Evolutionary conservation across 1,139 yeast species (phyloP), one percentile per base, ranked within the genome.

Genomic region (Debaryomyces subglobosus): DNA sequence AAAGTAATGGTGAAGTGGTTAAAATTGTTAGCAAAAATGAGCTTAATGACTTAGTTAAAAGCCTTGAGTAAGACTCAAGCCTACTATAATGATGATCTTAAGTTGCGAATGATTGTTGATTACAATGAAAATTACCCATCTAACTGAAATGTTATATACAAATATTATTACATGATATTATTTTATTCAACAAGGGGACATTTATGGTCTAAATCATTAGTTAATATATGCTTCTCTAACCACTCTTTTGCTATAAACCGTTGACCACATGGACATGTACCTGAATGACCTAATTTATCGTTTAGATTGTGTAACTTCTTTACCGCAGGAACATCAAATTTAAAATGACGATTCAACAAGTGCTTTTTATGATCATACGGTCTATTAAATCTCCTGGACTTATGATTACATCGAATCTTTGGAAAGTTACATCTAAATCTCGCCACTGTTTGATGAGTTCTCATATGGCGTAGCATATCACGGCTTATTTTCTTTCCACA

Each of bases 331-430:
- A 80, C 76, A 50, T 78, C 81, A 60, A 83, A 84, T 43, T 64
- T 66, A 60, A 84, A 85, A 57, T 85, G 90, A 45, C 80, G 73
- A 60, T 84, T 86, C 38, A 85, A 67, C 52, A 85, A 65, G 60
- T 85, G 90, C 57, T 85, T 85, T 59, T 85, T 85, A 66, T 73
- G 84, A 61, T 85, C 90, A 59, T 85, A 85, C 2, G 86, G 88
- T 40, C 90, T 71, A 65, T 85, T 85, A 66, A 85, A 85, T 54
- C 71, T 78, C 20, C 85, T 86, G 42, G 84, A 76, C 58, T 79
- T 82, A 62, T 85, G 89, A 10, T 77, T 70, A 60, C 90, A 85
- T 47, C 69, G 68, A 16, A 68, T 69, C 47, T 78, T 70, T 18
- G 89, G 86, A 57, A 76, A 85, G 23, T 81, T 74, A 61, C 90